Evolutionary conservation across 2,329 filamentous ascomycete species (phyloP).

Genomic region (Nemania sp.): DNA sequence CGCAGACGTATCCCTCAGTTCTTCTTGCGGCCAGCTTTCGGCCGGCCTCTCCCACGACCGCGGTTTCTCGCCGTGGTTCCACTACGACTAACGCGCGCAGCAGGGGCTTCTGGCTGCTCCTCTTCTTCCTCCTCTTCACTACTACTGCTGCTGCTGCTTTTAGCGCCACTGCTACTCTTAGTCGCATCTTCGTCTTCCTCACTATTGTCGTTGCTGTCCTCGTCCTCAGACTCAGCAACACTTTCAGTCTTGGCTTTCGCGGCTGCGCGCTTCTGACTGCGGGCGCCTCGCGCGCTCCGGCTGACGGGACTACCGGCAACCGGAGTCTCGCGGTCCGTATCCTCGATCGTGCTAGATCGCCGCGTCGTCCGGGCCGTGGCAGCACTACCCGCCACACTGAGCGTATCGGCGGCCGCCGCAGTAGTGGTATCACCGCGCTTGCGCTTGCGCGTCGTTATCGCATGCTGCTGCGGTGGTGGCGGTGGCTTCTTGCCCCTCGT

Average conservation of each 20-base stretch:
- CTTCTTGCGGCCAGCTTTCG: conserved; percentile 33
- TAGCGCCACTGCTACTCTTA: conserved; percentile 1
- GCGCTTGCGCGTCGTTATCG: conserved; percentile 45
- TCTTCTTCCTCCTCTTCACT: conserved; percentile 25
- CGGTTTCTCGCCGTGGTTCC: conserved; percentile 24
- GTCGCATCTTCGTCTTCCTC: conserved; percentile 26
- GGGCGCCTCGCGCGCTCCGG: conserved; percentile 47
- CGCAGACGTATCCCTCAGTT: conserved; percentile 3
- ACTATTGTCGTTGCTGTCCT: conserved; percentile 28
- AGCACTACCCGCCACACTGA: conserved; percentile 53
- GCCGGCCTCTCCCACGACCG: conserved; percentile 33
- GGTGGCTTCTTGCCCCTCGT: neutral
- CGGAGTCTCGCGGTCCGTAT: conserved; percentile 54
- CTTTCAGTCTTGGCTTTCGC: conserved; percentile 46
- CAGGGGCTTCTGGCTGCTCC: conserved; percentile 27
- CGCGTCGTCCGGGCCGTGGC: conserved; percentile 47
- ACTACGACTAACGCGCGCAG: conserved; percentile 29
- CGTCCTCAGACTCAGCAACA: conserved; percentile 23
- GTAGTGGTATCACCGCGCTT: conserved; percentile 47
- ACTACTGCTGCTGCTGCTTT: conserved; percentile 1
- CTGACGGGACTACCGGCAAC: conserved; percentile 45
- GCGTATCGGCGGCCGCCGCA: conserved; percentile 38
- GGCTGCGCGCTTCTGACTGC: conserved; percentile 49
- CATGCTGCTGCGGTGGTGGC: conserved; percentile 18
- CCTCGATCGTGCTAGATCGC: conserved; percentile 54